Evolutionary conservation across 768 basidiomycete genomes (phyloP), one percentile per base, ranked within the genome.

Genomic region (Rhodocollybia butyracea): DNA sequence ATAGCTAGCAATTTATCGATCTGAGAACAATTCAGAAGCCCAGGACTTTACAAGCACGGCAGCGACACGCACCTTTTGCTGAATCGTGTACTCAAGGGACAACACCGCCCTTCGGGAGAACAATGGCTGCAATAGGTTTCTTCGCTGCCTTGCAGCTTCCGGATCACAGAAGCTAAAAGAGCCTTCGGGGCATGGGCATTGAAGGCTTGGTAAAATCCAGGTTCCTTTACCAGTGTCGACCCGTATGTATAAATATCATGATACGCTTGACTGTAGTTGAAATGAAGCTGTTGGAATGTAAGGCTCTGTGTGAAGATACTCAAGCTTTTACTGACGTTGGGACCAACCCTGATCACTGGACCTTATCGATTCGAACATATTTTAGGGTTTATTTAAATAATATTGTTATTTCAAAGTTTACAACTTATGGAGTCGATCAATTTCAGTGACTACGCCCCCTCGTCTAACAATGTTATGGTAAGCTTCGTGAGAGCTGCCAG

Each of bases 51-150:
- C 26, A 3, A 11, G 2, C n/a, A 45, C 10, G 7, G 12, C 5
- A 17, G 30, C 3, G 12, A 34, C 34, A 30, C 19, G 39, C 39
- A 36, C 48, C 48, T 50, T 50, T 36, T 38, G 21, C 22, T 50
- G 48, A 38, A 50, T 38, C n/a, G 48, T 50, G 17, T 50, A 50
- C 38, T 50, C 48, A 12, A 50, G 57, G 17, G 65, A 62, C n/a
- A 73, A 45, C 26, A 73, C 64, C 3, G 74, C 66, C 21, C 70
- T 69, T 45, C 70, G 67, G 7, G 76, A 73, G 59, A 79, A 76
- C 21, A 76, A 64, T 30, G 69, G 67, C 43, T 61, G 60, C 41
- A 77, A 55, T 29, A 72, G 47, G 3, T 64, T 67, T 46, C 73
- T 68, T 11, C 70, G 61, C 12, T 55, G 57, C 46, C 65, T 74